Base-by-base conservation (phyloP, 768 basidiomycete species). In the Tylopilus rubrobrunneus region DNA sequence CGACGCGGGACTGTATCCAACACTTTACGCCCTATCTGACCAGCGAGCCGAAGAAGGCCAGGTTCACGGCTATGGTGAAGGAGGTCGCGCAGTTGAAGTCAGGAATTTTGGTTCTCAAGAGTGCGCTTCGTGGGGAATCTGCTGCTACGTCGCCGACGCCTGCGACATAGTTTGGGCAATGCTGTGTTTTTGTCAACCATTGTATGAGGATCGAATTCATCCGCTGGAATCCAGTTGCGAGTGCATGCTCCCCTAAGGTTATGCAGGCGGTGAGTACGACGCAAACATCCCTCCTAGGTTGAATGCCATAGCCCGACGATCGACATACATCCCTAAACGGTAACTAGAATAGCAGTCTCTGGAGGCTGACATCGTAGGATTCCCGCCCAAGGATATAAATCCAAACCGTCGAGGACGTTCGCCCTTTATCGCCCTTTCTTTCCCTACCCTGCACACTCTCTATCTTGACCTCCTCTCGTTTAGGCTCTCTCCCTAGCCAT, bases 41-140 rank as follows among this genome's bases (percentile, higher is more conserved):
- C 29, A 84, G 84, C 62, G 78, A 77, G 45, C 79, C 76, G 59
- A 86, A 84, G 76, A 90, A 90, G 77, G 65, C 69, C 45, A 82
- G 78, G 68, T 90, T 92, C 64, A 87, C 89, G n/a, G 78, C 76
- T 10, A 76, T 92, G 69, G 85, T 92, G 44, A 85, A 87, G 73
- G 84, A 90, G 69, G 83, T 90, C 43, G 90, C 89, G 19, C 76
- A 80, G 66, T 67, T 91, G 69, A 86, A 83, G 73, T 78, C 78
- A 42, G 85, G 85, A 37, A 74, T 83, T 28, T 71, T 92, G 48
- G 74, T 83, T 17, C 69, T 89, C 64, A 74, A 81, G 61, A 75
- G 71, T 59, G 72, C 70, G 28, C 75, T 64, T 49, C 69, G 68
- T 12, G 70, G 67, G 42, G 70, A 62, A 25, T 63, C 69, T 52